These are phyloP conservation scores for Physcia stellaris DNA, from an alignment of 495 filamentous ascomycete genomes.

Conservation along the genomic window DNA sequence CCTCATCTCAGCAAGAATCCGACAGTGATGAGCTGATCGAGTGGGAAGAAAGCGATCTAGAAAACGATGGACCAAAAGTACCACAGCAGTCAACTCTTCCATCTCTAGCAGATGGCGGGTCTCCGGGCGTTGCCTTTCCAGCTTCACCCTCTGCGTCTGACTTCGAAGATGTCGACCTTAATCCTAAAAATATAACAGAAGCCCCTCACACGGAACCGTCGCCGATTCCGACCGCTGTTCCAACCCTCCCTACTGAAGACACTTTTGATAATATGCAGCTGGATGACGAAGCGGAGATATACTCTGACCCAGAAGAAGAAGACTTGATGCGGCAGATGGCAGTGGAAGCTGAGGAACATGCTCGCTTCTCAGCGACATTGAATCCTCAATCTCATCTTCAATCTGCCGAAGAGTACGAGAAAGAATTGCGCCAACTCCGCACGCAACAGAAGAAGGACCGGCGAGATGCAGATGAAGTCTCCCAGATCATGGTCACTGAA, in stretches of 20 bases:
- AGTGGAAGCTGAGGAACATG: conserved; percentile 82
- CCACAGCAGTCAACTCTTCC: conserved; percentile 3
- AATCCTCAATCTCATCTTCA: conserved; percentile 53
- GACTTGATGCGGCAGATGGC: conserved; percentile 75
- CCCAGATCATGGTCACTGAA: conserved; percentile 84
- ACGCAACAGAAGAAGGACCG: conserved; percentile 92
- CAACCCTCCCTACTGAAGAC: conserved; percentile 6
- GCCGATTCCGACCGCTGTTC: conserved; percentile 3
- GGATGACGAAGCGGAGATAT: conserved; percentile 31
- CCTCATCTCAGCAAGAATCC: conserved; percentile 1
- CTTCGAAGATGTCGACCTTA: conserved; percentile 38
- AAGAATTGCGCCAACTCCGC: conserved; percentile 73
- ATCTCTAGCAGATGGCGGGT: conserved; percentile 7
- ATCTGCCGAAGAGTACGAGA: conserved; percentile 65
- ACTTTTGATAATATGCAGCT: conserved; percentile 16
- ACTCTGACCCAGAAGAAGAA: conserved; percentile 83
- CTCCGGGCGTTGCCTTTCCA: conserved; percentile 8
- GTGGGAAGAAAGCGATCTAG: conserved; percentile 27
- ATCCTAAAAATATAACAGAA: too few relatives aligned
- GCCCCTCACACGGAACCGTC: conserved; percentile 3
- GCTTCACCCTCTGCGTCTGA: conserved; percentile 31
- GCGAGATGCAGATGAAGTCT: conserved; percentile 90
- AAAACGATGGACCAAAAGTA: conserved; percentile 16
- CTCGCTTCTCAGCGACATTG: conserved; percentile 72
- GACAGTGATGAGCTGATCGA: conserved; percentile 20